These are phyloP conservation scores for Boletus tylopilopsis DNA, from an alignment of 768 basidiomycete species.

Conservation along the genomic window DNA sequence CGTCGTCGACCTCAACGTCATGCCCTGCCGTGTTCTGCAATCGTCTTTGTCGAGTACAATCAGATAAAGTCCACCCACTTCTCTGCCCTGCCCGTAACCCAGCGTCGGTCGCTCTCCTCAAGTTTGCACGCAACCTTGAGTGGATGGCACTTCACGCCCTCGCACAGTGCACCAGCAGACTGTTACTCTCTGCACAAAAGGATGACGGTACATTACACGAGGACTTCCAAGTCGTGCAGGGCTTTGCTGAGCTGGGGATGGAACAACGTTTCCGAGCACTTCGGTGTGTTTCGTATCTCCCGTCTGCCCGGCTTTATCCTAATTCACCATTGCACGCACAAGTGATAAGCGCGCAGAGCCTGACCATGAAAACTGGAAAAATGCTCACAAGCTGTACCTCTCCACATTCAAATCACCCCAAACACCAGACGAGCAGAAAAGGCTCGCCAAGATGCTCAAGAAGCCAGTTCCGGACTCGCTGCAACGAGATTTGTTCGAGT, in stretches of 20 bases:
- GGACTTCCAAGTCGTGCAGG: slow-evolving; percentile 53
- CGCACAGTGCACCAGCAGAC: slow-evolving; percentile 57
- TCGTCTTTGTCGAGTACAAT: slow-evolving; percentile 67
- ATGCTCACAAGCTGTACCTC: slow-evolving; percentile 53
- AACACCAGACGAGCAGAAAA: slow-evolving; percentile 48
- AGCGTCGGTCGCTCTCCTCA: slow-evolving; percentile 54
- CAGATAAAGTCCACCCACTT: slow-evolving; percentile 61
- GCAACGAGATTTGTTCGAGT: slow-evolving; percentile 61
- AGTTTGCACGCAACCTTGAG: slow-evolving; percentile 52
- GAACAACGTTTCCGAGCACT: slow-evolving; percentile 53
- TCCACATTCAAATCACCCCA: slow-evolving; percentile 63
- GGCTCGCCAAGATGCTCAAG: slow-evolving; percentile 54
- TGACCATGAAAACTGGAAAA: slow-evolving; percentile 64
- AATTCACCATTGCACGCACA: not conserved
- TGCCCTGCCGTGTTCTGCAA: slow-evolving; percentile 78
- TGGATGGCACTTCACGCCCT: slow-evolving; percentile 77
- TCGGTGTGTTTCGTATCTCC: slow-evolving; percentile 7
- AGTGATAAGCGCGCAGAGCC: slow-evolving; percentile 46
- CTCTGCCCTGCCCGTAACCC: slow-evolving; percentile 78
- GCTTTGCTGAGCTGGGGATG: slow-evolving; percentile 74
- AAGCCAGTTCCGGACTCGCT: slow-evolving; percentile 44
- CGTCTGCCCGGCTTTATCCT: not conserved
- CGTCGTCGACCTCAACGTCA: slow-evolving; percentile 36
- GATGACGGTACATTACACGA: slow-evolving; percentile 33
- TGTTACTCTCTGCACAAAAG: slow-evolving; percentile 53